phyloP scores from a whole-genome alignment of 2,329 filamentous ascomycete species.

The Rutstroemia sp. region DNA sequence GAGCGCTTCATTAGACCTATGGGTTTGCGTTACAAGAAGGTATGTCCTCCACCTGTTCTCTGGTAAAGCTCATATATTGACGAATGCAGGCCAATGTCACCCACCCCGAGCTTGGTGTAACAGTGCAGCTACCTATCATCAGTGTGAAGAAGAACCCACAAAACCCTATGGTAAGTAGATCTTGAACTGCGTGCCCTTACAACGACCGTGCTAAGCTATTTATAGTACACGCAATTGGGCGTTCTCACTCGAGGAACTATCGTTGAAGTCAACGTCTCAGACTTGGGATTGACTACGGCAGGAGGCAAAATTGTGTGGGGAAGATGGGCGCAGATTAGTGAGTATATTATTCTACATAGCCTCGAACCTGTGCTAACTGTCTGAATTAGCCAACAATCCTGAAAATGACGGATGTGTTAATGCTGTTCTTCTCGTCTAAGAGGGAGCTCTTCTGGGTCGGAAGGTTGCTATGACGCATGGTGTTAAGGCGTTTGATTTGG shows the following conservation, averaged over 20 bases:
- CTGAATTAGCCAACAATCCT: slow-evolving; percentile 28
- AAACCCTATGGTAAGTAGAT: slow-evolving; percentile 53
- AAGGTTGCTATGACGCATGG: slow-evolving; percentile 8
- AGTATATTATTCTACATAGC: no score
- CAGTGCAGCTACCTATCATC: slow-evolving; percentile 75
- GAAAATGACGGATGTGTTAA: slow-evolving; percentile 21
- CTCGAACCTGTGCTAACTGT: slow-evolving; percentile 17
- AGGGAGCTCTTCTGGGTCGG: background rate
- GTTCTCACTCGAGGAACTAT: slow-evolving; percentile 80
- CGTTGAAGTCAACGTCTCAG: slow-evolving; percentile 88
- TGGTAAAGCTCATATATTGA: no score
- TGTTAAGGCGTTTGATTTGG: slow-evolving; percentile 9
- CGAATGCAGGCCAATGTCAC: slow-evolving; percentile 47
- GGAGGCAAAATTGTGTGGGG: slow-evolving; percentile 93
- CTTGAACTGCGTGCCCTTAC: slow-evolving; percentile 26
- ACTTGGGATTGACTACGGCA: slow-evolving; percentile 84
- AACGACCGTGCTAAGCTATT: background rate
- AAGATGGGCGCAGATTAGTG: slow-evolving; percentile 62
- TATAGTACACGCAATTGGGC: slow-evolving; percentile 75
- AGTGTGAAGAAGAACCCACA: slow-evolving; percentile 78
- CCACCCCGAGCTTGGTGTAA: slow-evolving; percentile 73
- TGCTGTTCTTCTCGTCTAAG: slow-evolving; percentile 23
- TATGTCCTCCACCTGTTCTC: background rate
- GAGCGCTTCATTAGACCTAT: slow-evolving; percentile 67
- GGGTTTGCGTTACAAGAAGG: slow-evolving; percentile 74